Conservation (phyloP, 352 stramenopile genomes). For the Globisporangium barbulae region DNA sequence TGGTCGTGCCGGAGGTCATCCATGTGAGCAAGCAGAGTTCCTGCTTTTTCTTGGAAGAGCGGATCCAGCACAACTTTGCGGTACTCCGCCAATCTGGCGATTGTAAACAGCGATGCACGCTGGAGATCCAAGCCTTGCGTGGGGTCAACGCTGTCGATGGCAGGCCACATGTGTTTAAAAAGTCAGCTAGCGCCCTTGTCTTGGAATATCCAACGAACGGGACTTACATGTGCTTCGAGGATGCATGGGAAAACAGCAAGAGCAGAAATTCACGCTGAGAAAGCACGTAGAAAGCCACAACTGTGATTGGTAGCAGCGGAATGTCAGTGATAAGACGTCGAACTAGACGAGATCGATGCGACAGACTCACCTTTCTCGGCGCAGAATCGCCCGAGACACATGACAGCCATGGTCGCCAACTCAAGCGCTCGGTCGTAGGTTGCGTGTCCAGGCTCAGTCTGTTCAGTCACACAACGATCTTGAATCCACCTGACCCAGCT, state of each 20-base stretch:
- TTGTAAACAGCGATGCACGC: conserved; percentile 26
- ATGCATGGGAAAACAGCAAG: conserved; percentile 5
- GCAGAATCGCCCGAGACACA: conserved; percentile 17
- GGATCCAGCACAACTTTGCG: conserved; percentile 19
- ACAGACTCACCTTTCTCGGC: conserved; percentile 11
- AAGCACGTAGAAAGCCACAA: conserved; percentile 10
- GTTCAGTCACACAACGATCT: conserved; percentile 7
- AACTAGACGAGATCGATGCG: neutral
- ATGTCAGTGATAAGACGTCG: neutral
- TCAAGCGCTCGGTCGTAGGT: neutral
- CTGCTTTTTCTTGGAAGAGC: conserved; percentile 33
- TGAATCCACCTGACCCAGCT: conserved; percentile 14
- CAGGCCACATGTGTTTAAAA: neutral
- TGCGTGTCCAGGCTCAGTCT: neutral
- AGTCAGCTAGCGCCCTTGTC: neutral
- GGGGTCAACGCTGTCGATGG: neutral
- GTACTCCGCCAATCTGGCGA: conserved; percentile 30
- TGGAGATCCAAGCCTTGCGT: conserved; percentile 12
- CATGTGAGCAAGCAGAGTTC: conserved; percentile 11
- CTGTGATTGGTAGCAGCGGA: neutral
- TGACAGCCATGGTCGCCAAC: neutral
- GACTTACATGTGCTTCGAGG: neutral
- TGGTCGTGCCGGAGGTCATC: neutral
- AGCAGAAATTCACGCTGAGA: conserved; percentile 13
- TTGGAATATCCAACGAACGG: neutral